These are phyloP conservation scores for Russula griseocarnosa DNA, from an alignment of 768 basidiomycete genomes.

Conservation along the genomic window DNA sequence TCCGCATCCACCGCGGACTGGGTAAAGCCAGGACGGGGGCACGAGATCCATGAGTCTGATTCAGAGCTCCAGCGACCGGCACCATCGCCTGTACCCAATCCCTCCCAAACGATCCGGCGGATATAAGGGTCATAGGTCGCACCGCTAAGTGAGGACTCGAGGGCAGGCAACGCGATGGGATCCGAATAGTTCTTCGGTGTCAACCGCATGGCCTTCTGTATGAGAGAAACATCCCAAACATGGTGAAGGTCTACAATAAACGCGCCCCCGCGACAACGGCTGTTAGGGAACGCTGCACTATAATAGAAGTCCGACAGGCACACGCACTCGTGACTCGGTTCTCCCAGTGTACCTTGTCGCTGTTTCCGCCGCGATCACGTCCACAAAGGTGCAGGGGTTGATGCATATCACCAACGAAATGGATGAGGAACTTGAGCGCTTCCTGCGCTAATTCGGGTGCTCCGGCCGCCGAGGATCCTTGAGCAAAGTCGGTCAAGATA, in stretches of 20 bases:
- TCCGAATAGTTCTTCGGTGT: conserved; percentile 70
- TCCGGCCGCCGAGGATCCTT: conserved; percentile 14
- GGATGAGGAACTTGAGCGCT: conserved; percentile 88
- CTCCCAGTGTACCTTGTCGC: conserved; percentile 68
- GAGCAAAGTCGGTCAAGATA: conserved; percentile 52
- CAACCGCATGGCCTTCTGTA: conserved; percentile 76
- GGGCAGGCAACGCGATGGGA: conserved; percentile 61
- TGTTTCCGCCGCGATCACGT: conserved; percentile 84
- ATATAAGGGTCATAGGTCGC: conserved; percentile 87
- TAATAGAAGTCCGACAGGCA: conserved; percentile 7
- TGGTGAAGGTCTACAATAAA: conserved; percentile 65
- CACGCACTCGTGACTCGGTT: conserved; percentile 64
- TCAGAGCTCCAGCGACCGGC: conserved; percentile 51
- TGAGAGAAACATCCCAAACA: conserved; percentile 80
- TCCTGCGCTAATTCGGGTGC: conserved; percentile 53
- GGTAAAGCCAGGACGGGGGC: conserved; percentile 41
- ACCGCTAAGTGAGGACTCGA: conserved; percentile 66
- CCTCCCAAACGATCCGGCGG: conserved; percentile 84
- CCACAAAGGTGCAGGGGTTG: conserved; percentile 91
- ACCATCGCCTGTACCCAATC: conserved; percentile 46
- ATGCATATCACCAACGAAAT: conserved; percentile 92
- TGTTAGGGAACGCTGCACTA: neutral
- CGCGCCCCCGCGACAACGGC: neutral
- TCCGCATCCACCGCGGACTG: neutral
- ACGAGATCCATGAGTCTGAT: conserved; percentile 59